Base-by-base conservation (phyloP, 371 early-diverging fungal genomes). In the Mucor indicus region DNA sequence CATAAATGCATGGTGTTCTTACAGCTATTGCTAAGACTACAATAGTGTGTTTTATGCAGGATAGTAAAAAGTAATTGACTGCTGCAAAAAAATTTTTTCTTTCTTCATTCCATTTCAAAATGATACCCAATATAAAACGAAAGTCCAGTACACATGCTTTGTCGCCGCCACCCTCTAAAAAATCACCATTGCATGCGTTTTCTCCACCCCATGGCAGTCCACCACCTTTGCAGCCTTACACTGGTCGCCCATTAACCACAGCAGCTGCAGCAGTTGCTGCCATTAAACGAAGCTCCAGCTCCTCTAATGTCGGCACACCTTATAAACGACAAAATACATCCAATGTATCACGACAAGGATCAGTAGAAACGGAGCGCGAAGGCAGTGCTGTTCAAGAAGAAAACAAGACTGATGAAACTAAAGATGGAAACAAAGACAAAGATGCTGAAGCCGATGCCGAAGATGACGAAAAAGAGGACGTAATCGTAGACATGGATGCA, bases 391-490 rank as follows among this genome's bases (percentile, higher is more conserved):
- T 50, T 24, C 64, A 62, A n/a, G 64, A 39, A 15, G 63, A 67
- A 12, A 69, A 73, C 27, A 67, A 60, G 22, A 61, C 67, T 33
- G 66, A 73, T 12, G 65, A 62, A 24, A 60, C 27, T 10, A 49
- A 38, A 32, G 48, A 49, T 10, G 58, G 38, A n/a, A 50, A 43
- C 4, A 41, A 44, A 44, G 54, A 67, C 13, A 57, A 49, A 23
- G 67, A 57, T 9, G 52, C 42, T 19, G 69, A 73, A 13, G 62
- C 57, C 16, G 72, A 75, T 19, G 69, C 50, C 17, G 72, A 71
- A 11, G 75, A 71, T 22, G 75, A 75, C 35, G 64, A 71, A 45
- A 67, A 75, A 17, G 72, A 71, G 22, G 69, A 75, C 12, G 31
- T 69, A 6, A 60, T 55, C 3, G 41, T 60, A 2, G 74, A 69